phyloP scores from a whole-genome alignment of 2,329 filamentous ascomycete species.

The Venturiaceae sp. region DNA sequence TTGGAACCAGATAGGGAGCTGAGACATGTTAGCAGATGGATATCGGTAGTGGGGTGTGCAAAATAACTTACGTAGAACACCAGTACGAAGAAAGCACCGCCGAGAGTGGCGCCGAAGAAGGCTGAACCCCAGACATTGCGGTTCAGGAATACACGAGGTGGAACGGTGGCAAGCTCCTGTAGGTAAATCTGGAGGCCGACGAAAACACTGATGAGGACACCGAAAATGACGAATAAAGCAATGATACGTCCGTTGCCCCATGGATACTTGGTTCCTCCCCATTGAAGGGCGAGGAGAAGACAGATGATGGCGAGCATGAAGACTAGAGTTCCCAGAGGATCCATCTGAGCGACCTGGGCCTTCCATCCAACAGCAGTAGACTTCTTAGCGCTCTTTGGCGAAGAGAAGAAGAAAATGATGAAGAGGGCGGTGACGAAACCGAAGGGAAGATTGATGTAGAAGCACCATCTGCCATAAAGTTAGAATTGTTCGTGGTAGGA shows the following conservation, averaged over 20 bases:
- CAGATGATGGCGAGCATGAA: slow-evolving; percentile 38
- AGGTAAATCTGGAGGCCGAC: slow-evolving; percentile 32
- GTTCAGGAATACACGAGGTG: slow-evolving; percentile 35
- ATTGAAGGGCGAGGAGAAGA: slow-evolving; percentile 39
- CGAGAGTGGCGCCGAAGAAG: slow-evolving; percentile 30
- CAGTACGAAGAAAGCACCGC: slow-evolving; percentile 33
- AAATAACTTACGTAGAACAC: slow-evolving; percentile 25
- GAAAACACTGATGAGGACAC: slow-evolving; percentile 31
- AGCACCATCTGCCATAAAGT: no score
- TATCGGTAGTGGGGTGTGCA: neutral
- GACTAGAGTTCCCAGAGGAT: slow-evolving; percentile 32
- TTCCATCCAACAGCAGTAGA: slow-evolving; percentile 24
- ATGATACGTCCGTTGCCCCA: slow-evolving; percentile 37
- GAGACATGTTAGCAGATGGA: neutral
- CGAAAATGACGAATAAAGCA: slow-evolving; percentile 34
- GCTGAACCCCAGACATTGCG: slow-evolving; percentile 32
- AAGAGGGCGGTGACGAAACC: slow-evolving; percentile 33
- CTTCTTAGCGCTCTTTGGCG: slow-evolving; percentile 22
- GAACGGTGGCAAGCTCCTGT: slow-evolving; percentile 34
- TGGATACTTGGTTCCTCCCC: slow-evolving; percentile 37
- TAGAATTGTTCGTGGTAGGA: no score
- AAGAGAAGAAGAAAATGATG: slow-evolving; percentile 28
- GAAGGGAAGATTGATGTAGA: slow-evolving; percentile 46
- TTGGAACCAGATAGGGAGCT: slow-evolving; percentile 36
- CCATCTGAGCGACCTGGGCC: slow-evolving; percentile 33